Evolutionary conservation across 768 basidiomycete genomes (phyloP).

Genomic region (Leccinum uliginosum): DNA sequence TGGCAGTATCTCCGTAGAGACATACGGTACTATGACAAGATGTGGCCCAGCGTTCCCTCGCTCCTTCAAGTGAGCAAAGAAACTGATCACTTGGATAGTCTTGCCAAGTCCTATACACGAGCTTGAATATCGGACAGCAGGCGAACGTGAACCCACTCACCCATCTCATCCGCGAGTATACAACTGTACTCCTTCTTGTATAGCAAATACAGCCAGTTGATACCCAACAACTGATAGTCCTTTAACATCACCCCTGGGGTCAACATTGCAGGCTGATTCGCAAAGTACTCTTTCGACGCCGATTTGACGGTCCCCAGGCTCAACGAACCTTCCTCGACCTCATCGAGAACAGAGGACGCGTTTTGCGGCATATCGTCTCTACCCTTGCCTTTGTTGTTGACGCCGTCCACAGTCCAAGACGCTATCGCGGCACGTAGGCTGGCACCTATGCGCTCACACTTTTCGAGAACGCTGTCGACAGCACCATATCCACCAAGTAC

Average conservation of each 20-base stretch:
- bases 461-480: constrained; percentile 84
- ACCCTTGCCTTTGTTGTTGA: constrained; percentile 35
- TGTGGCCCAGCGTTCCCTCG: constrained; percentile 78
- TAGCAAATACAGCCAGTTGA: constrained; percentile 93
- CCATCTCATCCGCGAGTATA: constrained; percentile 99
- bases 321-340: constrained; percentile 59
- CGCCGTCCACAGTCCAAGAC: constrained; percentile 56
- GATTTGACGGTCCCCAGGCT: constrained; percentile 47
- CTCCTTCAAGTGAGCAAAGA: constrained; percentile 86
- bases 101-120: constrained; percentile 79
- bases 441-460: constrained; percentile 83
- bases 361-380: constrained; percentile 30
- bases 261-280: constrained; percentile 67
- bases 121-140: neutral
- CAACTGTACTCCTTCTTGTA: constrained; percentile 81
- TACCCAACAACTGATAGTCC: constrained; percentile 95
- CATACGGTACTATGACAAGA: constrained; percentile 92
- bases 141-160: constrained; percentile 40
- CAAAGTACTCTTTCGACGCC: constrained; percentile 59
- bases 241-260: constrained; percentile 73
- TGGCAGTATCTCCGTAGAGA: constrained; percentile 13
- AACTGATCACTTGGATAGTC: constrained; percentile 98
- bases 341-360: constrained; percentile 26
- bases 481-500: constrained; percentile 83
- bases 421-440: constrained; percentile 70